Evolutionary conservation across 2,329 filamentous ascomycete species (phyloP), one percentile per base, ranked within the genome.

Genomic region (Talaromyces funiculosus): DNA sequence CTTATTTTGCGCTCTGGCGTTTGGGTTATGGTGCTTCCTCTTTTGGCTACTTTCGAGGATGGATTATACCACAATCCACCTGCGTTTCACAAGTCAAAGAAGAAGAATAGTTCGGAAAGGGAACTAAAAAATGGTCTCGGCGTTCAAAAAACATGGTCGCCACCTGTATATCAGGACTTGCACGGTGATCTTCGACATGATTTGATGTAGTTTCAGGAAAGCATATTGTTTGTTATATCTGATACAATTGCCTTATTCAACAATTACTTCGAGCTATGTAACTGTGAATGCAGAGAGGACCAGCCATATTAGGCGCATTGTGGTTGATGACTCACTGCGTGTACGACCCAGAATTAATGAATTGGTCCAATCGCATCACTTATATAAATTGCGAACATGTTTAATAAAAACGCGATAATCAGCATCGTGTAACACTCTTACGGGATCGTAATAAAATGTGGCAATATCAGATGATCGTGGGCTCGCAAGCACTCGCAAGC

Each of bases 141-240:
- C 73, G 70, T 72, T 71, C 43, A 64, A 64, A 66, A 64, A 66
- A 61, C 67, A 64, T 42, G 60, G 45, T 51, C 43, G 45, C 31
- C 29, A n/a, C 49, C 18, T 59, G 57, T 59, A 59, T 53, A 59
- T 60, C 56, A 38, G 42, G 18, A 43, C 31, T 38, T 49, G 22
- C 55, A 49, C 42, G 55, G 42, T 37, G 42, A 57, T 57, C 31
- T 43, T 49, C 16, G 35, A 57, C 22, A 49, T 35, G 24, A 49
- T 49, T 18, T 47, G 42, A 35, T 57, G 54, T 57, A 57, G 31
- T n/a, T 47, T 29, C 47, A 57, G 40, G 35, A 51, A 51, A 51
- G 47, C 29, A 51, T 51, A 33, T 35, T 51, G 47, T 51, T 33
- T 33, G 16, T 33, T 51, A 26, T 22, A 47, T n/a, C 22, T 47